phyloP scores from a whole-genome alignment of 202 grass and related monocot species.

The Zoysia matrella region DNA sequence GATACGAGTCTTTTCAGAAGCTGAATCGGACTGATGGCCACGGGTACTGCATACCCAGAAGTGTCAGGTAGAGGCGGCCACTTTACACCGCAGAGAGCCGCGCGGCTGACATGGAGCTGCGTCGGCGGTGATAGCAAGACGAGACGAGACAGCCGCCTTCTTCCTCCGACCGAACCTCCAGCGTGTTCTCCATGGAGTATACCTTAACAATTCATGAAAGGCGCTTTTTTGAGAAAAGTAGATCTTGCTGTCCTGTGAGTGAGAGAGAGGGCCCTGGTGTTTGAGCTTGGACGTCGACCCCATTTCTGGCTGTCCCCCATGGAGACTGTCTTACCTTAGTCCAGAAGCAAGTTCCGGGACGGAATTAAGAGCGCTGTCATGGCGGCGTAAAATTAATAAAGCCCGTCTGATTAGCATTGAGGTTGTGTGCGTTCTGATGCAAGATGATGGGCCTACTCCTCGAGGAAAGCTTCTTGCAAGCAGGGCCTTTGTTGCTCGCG shows the following conservation, averaged over 20 bases:
- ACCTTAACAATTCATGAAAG: slow-evolving; percentile 42
- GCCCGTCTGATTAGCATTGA: no score
- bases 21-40: slow-evolving; percentile 48
- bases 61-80: slow-evolving; percentile 44
- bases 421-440: neutral
- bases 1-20: slow-evolving; percentile 51
- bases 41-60: slow-evolving; percentile 33
- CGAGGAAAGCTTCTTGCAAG: no score
- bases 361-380: neutral
- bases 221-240: neutral
- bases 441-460: neutral
- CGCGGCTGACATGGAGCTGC: slow-evolving; percentile 51
- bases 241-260: slow-evolving; percentile 11
- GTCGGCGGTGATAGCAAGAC: slow-evolving; percentile 40
- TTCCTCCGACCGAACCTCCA: no score
- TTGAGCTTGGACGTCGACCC: neutral
- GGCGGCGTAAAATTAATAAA: no score
- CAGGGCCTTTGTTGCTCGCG: neutral
- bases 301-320: no score
- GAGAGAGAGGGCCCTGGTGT: slow-evolving; percentile 15
- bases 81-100: slow-evolving; percentile 46
- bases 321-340: slow-evolving; percentile 2
- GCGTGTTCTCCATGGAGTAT: no score
- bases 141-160: neutral
- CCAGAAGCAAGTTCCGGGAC: slow-evolving; percentile 37